Percentiles rank a stretch among this genome's conserved stretches.
These are phyloP conservation scores for Capsicum rhomboideum DNA, from an alignment of 257 asterid genomes.

Conservation along the genomic window DNA sequence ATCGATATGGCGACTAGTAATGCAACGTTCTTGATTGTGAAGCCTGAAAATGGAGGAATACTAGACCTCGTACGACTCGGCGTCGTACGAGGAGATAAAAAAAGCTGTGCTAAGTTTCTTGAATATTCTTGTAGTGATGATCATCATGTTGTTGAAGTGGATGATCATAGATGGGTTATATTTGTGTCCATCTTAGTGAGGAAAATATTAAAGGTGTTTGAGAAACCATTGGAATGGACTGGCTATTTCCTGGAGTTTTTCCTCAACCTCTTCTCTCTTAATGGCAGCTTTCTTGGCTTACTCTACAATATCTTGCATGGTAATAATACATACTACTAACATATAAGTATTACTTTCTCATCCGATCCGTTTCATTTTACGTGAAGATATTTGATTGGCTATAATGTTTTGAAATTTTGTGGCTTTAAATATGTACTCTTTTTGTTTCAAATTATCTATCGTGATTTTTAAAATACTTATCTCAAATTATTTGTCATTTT, in stretches of 20 bases:
- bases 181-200: constrained; percentile 61
- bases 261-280: constrained; percentile 63
- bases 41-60: constrained; percentile 57
- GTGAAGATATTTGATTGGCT: too few species aligned
- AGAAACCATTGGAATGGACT: constrained; percentile 67
- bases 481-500: too few species aligned
- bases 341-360: too few species aligned
- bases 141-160: background rate
- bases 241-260: constrained; percentile 64
- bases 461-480: too few species aligned
- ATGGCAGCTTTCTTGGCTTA: constrained; percentile 52
- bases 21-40: constrained; percentile 42
- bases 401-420: too few species aligned
- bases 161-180: constrained; percentile 69
- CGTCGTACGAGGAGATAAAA: constrained; percentile 22
- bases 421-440: too few species aligned
- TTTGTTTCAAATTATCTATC: too few species aligned
- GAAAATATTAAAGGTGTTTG: constrained; percentile 42
- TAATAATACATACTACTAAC: constrained; percentile 8
- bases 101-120: constrained; percentile 47
- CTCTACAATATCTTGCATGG: constrained; percentile 41
- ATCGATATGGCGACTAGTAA: background rate
- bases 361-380: too few species aligned
- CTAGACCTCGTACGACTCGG: constrained; percentile 55
- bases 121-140: background rate